Evolutionary conservation across 2,329 filamentous ascomycete species (phyloP), one percentile per base, ranked within the genome.

Genomic region (Sclerotinia subarctica): DNA sequence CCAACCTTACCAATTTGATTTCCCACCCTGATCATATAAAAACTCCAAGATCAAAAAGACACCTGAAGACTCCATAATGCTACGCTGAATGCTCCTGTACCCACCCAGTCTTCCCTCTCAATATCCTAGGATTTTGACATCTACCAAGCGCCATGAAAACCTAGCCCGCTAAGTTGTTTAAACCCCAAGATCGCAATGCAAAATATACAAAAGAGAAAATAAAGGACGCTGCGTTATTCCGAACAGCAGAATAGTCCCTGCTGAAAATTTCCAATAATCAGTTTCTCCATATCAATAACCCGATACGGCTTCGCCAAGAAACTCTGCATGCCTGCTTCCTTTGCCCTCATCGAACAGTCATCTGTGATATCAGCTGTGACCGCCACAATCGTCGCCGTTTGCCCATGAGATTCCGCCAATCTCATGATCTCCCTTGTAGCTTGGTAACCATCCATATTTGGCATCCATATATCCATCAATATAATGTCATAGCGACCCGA

Each of bases 391-490:
- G 72, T 75, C 7, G 71, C 70, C 1, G 52, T 67, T n/a, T 71
- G 67, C n/a, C 69, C 71, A 49, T 68, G 57, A 13, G 64, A 29
- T 17, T 63, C 57, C 0, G 75, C 73, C 6, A 78, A 42, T 5
- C 74, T 78, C 15, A 90, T 78, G 54, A 92, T 92, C 58, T 82
- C 80, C 73, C 85, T 82, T 0, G 89, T 86, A 2, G 89, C 89
- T 74, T 91, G 85, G 71, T 90, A 91, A 1, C 89, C 89, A 74
- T 91, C 89, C 82, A 91, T 88, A 71, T 87, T 81, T 0, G 89
- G 89, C 76, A 92, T 92, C 89, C 89, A 92, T 13, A 92, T 82
- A 77, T 92, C 89, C 89, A 92, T 92, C 54, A 91, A 79, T 32
- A 92, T 82, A 2, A 90, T 83, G 73, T 90, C 85, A 68, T 91